Base-by-base conservation (phyloP, 2,329 filamentous ascomycete genomes). In the Tolypocladium album region DNA sequence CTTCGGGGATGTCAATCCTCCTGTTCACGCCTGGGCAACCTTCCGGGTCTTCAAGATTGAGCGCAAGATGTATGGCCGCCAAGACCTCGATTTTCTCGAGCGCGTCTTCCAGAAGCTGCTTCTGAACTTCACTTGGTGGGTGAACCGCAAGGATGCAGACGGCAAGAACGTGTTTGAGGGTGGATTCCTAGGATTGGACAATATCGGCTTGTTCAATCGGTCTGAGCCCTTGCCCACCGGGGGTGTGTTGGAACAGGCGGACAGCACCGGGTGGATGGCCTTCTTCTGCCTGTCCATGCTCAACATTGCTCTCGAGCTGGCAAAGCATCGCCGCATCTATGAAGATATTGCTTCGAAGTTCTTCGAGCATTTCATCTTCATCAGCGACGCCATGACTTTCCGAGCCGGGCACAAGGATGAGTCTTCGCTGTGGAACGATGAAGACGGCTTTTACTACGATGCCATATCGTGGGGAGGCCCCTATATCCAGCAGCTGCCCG, bases 121-220 rank as follows among this genome's bases (percentile, higher is more conserved):
- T 31, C 80, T 97, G 64, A 97, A 97, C 77, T 97, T 97, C 73
- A 97, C 94, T 4, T 97, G 94, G 94, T 97, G 93, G 93, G 93
- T 97, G 24, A 97, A 97, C 72, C 88, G 93, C 61, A 97, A 97
- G 75, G 93, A 97, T 68, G 82, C 83, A 13, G 90, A 96, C 12
- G 93, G 92, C 68, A 97, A 97, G 78, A 97, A 97, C 69, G 89
- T 97, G 36, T 97, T 97, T 66, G 94, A 97, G 71, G 94, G 93
- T 66, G 93, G 93, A 52, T 97, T 97, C 80, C 79, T 97, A 9
- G 93, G 93, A 55, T 79, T 97, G 58, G 93, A 97, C 82, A 97
- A 97, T 72, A 97, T 97, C 72, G 94, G 94, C 59, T 78, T 97
- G 42, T 97, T 97, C 83, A 97, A 97, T 75, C 89, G 93, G 55